Percentiles rank a stretch among this genome's conserved stretches.
Evolutionary conservation across 306 rosid genomes (phyloP).

Genomic region (Trichosanthes cucumerina): DNA sequence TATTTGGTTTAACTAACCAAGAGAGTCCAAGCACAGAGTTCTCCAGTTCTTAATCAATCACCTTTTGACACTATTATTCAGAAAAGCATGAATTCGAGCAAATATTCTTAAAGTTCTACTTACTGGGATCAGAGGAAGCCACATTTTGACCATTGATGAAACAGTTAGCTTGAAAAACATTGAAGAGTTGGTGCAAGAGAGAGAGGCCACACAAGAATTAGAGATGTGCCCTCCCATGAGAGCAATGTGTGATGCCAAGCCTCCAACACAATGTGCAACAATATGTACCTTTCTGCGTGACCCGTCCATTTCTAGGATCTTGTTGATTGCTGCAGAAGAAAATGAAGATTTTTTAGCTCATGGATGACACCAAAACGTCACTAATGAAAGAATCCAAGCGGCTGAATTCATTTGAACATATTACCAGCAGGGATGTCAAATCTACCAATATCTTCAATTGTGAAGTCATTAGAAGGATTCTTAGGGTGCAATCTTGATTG

Average conservation of each 20-base stretch:
- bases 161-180: slow-evolving; percentile 26
- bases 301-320: slow-evolving; percentile 21
- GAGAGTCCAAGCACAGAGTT: background rate
- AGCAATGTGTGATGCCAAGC: slow-evolving; percentile 24
- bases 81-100: background rate
- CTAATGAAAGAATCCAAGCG: background rate
- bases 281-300: slow-evolving; percentile 16
- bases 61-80: background rate
- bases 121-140: slow-evolving; percentile 28
- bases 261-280: slow-evolving; percentile 33
- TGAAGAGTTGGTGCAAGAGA: slow-evolving; percentile 31
- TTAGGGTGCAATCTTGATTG: slow-evolving; percentile 25
- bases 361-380: background rate
- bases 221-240: slow-evolving; percentile 28
- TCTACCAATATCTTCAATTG: slow-evolving; percentile 26
- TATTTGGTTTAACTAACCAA: background rate
- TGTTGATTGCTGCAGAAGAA: slow-evolving; percentile 19
- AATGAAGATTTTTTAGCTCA: background rate
- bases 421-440: slow-evolving; percentile 33
- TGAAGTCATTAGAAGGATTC: slow-evolving; percentile 20
- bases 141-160: slow-evolving; percentile 21
- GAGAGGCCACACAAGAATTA: slow-evolving; percentile 19
- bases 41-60: background rate
- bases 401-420: background rate
- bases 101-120: background rate